Evolutionary conservation across 2,329 filamentous ascomycete species (phyloP).

Genomic region (Xylaria sp.): DNA sequence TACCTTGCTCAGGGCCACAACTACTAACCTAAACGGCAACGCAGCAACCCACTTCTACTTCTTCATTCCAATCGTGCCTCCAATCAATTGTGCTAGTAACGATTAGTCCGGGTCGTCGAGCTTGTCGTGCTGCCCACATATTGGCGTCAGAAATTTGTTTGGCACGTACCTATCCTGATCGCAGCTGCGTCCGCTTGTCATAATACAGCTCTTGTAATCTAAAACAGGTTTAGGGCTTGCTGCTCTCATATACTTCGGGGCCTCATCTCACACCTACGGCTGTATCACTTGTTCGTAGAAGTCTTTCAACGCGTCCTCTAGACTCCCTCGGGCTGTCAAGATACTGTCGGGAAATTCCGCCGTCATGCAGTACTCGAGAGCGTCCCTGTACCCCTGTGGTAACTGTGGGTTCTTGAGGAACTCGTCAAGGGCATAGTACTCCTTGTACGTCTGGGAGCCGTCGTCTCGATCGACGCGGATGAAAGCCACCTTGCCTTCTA

Average conservation of each 20-base stretch:
- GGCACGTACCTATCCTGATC: neutral
- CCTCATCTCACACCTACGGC: neutral
- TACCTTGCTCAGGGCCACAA: neutral
- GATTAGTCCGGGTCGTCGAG: no score
- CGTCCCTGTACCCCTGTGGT: neutral
- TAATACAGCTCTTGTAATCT: neutral
- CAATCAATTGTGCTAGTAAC: no score
- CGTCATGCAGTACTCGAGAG: slow-evolving; percentile 6
- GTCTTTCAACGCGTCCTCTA: neutral
- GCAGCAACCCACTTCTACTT: neutral
- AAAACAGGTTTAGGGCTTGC: neutral
- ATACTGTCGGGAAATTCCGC: neutral
- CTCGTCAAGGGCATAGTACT: neutral
- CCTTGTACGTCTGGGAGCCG: neutral
- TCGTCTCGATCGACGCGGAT: neutral
- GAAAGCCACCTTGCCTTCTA: neutral
- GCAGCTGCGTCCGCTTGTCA: neutral
- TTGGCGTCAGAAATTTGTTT: no score
- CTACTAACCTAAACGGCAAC: neutral
- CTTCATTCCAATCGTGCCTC: neutral
- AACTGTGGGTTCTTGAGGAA: neutral
- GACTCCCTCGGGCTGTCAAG: neutral
- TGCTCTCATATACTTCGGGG: neutral
- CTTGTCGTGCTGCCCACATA: no score
- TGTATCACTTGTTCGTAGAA: slow-evolving; percentile 1